A percentile compares a stretch with the other conserved stretches of the same genome.
Evolutionary conservation across 257 asterid species (phyloP).

Genomic region (Nicotiana benthamiana): DNA sequence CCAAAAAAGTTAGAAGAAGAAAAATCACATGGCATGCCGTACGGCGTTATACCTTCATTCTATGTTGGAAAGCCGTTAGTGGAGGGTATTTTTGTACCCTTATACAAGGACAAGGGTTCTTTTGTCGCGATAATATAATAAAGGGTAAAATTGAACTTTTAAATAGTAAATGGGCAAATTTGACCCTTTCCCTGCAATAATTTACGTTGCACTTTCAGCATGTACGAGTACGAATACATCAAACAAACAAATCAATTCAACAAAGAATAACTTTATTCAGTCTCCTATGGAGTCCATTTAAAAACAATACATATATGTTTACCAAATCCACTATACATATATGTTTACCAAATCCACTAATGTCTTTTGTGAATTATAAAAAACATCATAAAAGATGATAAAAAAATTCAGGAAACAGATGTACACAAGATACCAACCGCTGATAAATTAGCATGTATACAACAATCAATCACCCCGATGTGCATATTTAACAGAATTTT

Average conservation of each 20-base stretch:
- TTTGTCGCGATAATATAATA: too few relatives aligned
- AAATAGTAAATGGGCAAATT: too few relatives aligned
- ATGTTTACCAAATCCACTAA: neutral
- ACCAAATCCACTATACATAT: neutral
- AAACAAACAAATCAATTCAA: neutral
- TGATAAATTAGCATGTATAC: neutral
- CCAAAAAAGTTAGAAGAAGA: too few relatives aligned
- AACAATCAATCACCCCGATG: neutral
- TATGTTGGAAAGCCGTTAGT: too few relatives aligned
- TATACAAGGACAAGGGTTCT: too few relatives aligned
- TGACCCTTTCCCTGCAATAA: too few relatives aligned
- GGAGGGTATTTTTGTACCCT: too few relatives aligned
- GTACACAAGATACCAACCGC: neutral
- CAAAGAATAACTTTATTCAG: neutral
- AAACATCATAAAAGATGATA: neutral
- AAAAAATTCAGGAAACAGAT: neutral
- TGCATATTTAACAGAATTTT: neutral
- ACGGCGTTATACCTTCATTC: too few relatives aligned
- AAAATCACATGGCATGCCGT: too few relatives aligned
- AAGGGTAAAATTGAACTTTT: too few relatives aligned
- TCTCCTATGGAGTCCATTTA: neutral
- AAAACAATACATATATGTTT: neutral
- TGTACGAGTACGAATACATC: neutral
- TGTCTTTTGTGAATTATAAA: neutral
- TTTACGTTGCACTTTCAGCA: neutral